Evolutionary conservation across 1,284 basidiomycete genomes (phyloP).

Genomic region (Naganishia albida): DNA sequence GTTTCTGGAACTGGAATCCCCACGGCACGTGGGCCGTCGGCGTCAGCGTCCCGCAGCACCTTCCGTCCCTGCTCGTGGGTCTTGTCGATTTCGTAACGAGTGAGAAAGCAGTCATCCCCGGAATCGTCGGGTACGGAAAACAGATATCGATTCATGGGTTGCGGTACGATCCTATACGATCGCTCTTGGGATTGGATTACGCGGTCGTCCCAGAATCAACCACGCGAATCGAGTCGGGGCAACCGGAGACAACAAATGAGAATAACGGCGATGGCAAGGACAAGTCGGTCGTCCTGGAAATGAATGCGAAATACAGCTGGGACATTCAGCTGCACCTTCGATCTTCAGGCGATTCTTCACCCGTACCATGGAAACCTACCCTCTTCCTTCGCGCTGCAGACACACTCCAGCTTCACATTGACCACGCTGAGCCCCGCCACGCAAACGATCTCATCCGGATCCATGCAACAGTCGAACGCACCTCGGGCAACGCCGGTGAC

Average conservation of each 20-base stretch:
- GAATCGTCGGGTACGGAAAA: slow-evolving; percentile 9
- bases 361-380: slow-evolving; percentile 2
- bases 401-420: slow-evolving; percentile 13
- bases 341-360: neutral
- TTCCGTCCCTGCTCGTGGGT: slow-evolving; percentile 46
- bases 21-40: slow-evolving; percentile 80
- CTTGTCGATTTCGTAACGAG: slow-evolving; percentile 17
- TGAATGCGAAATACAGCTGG: slow-evolving; percentile 22
- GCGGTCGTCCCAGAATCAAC: slow-evolving; percentile 11
- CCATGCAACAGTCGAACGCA: slow-evolving; percentile 67
- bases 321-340: slow-evolving; percentile 22
- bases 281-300: slow-evolving; percentile 15
- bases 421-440: slow-evolving; percentile 7
- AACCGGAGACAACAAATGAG: neutral
- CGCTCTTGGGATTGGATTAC: slow-evolving; percentile 5
- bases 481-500: slow-evolving; percentile 65
- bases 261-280: neutral
- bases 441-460: slow-evolving; percentile 20
- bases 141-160: slow-evolving; percentile 22
- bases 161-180: slow-evolving; percentile 13
- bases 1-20: slow-evolving; percentile 96
- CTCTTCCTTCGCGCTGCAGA: neutral
- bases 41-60: slow-evolving; percentile 64
- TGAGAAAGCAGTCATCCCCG: slow-evolving; percentile 6
- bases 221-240: neutral